Base-by-base conservation (phyloP, 2,329 filamentous ascomycete genomes). In the Diaporthe sp. region DNA sequence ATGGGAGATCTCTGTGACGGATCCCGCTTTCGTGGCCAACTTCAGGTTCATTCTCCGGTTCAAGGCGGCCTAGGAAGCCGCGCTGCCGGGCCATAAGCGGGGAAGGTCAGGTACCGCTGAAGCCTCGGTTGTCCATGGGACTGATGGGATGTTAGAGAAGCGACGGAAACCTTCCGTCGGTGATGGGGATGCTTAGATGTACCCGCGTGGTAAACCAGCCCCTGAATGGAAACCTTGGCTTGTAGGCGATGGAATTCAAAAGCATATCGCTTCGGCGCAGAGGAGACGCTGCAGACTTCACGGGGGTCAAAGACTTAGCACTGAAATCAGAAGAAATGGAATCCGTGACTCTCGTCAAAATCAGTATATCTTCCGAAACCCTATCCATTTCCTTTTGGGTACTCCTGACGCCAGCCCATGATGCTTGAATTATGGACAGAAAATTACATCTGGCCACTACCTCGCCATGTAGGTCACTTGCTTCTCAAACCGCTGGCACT, bases 1-100 rank as follows among this genome's bases (percentile, higher is more conserved):
- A 17, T 94, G 98, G 82, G 95, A 98, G 84, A 90, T 99, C 65
- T 95, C 92, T n/a, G 93, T 99, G 63, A 96, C 95, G 22, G 96
- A 98, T 84, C 94, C 95, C n/a, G 94, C 95, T 1, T 97, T 97
- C 82, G 91, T 92, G 47, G 92, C 94, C 37, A 91, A 91, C 28
- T 92, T 92, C 80, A 87, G 87, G 77, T 92, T 90, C 79, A 86
- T 85, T 79, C 82, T 92, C 55, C 85, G 84, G 73, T 91, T 90
- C 78, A 86, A 85, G 77, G 73, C 70, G 42, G 70, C 73, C 47
- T 77, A 77, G 76, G 39, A 15, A 31, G 63, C 71, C 25, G 73
- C 28, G 42, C 20, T 51, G 73, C 53, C 60, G 57, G 17, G 55
- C 20, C 39, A 51, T 17, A 67, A 73, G 51, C 71, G 65, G 13